A percentile compares a stretch with the other conserved stretches of the same genome.
Evolutionary conservation across 148 eudicot species (phyloP).

Genomic region (Fallopia convolvulus): DNA sequence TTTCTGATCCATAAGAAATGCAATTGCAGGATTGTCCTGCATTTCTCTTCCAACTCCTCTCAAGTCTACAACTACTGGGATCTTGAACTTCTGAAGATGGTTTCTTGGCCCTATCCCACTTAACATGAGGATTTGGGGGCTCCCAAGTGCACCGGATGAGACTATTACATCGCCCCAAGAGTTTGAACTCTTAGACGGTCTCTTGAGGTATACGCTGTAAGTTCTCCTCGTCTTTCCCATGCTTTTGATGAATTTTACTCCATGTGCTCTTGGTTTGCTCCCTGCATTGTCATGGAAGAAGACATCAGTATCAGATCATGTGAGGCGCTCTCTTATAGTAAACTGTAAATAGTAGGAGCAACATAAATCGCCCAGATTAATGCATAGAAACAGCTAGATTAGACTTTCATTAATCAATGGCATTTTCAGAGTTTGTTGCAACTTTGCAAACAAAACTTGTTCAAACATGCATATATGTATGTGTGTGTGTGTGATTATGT

Average conservation of each 20-base stretch:
- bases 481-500: no score
- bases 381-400: no score
- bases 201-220: constrained; percentile 29
- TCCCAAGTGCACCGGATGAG: constrained; percentile 40
- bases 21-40: constrained; percentile 38
- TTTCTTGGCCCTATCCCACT: constrained; percentile 37
- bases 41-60: constrained; percentile 24
- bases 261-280: constrained; percentile 29
- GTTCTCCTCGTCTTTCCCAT: constrained; percentile 18
- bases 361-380: no score
- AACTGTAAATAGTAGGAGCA: no score
- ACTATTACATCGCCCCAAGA: constrained; percentile 32
- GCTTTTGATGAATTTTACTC: constrained; percentile 31
- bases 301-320: not conserved
- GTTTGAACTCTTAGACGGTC: constrained; percentile 8
- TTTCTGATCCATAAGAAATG: constrained; percentile 24
- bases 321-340: no score
- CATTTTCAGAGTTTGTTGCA: no score
- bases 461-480: no score
- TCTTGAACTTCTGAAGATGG: constrained; percentile 23
- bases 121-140: constrained; percentile 42
- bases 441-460: no score
- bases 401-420: no score
- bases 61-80: constrained; percentile 18
- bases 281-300: constrained; percentile 16